Evolutionary conservation across 345 rosid species (phyloP).

Genomic region (Acer campestre): DNA sequence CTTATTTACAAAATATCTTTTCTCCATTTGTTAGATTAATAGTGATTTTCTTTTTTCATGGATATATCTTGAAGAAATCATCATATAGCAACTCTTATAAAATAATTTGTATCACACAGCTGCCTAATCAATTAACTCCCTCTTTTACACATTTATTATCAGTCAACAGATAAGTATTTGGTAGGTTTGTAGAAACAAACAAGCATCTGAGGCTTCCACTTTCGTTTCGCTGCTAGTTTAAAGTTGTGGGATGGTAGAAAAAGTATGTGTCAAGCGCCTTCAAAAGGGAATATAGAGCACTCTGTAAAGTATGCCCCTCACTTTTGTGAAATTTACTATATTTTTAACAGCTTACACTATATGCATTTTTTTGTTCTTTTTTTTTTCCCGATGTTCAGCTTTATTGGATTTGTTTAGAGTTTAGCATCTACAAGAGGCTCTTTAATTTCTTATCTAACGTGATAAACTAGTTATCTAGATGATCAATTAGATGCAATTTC

Average conservation of each 20-base stretch:
- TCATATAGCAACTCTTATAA: background rate
- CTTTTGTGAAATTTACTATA: background rate
- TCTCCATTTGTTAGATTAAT: background rate
- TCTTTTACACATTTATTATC: background rate
- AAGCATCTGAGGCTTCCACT: background rate
- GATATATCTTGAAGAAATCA: background rate
- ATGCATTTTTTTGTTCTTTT: too few species aligned
- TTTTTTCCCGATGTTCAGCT: background rate
- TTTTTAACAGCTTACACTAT: too few species aligned
- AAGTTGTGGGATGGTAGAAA: conserved; percentile 70
- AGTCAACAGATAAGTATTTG: conserved; percentile 16
- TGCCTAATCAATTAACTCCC: conserved; percentile 4
- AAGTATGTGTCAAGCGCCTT: conserved; percentile 86
- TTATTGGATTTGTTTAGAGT: background rate
- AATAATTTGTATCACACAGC: background rate
- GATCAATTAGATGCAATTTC: background rate
- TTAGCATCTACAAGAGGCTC: background rate
- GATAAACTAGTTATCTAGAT: conserved; percentile 7
- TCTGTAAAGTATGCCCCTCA: conserved; percentile 65
- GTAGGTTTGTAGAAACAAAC: conserved; percentile 15
- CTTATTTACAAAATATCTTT: background rate
- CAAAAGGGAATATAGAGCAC: conserved; percentile 95
- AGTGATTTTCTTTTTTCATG: background rate
- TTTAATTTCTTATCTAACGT: conserved; percentile 10
- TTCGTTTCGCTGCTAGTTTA: conserved; percentile 7